These are phyloP conservation scores for Phytophthora pini DNA, from an alignment of 352 stramenopile genomes.

Conservation along the genomic window DNA sequence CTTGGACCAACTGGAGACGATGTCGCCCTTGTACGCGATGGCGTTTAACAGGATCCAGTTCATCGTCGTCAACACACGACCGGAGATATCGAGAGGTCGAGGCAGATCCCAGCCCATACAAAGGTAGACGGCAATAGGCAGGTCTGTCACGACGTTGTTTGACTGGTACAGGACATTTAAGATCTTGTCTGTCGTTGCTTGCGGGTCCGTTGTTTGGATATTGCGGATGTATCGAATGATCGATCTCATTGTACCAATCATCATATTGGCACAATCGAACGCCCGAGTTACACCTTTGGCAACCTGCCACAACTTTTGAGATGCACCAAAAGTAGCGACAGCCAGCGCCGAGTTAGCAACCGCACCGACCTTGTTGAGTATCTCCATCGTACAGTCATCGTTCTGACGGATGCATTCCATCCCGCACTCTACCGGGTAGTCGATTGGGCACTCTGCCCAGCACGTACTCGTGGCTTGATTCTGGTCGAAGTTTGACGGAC, in stretches of 20 bases:
- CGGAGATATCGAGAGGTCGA: slow-evolving; percentile 27
- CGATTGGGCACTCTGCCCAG: slow-evolving; percentile 59
- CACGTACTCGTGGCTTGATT: slow-evolving; percentile 49
- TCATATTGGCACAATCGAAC: slow-evolving; percentile 56
- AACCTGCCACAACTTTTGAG: slow-evolving; percentile 34
- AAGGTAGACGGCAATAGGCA: slow-evolving; percentile 58
- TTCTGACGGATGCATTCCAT: slow-evolving; percentile 69
- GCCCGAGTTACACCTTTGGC: slow-evolving; percentile 39
- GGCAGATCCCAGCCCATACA: slow-evolving; percentile 46
- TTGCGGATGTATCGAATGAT: slow-evolving; percentile 41
- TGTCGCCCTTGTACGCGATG: slow-evolving; percentile 43
- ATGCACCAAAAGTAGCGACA: slow-evolving; percentile 33
- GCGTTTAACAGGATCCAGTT: slow-evolving; percentile 46
- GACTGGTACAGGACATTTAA: slow-evolving; percentile 59
- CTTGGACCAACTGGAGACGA: slow-evolving; percentile 36
- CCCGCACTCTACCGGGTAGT: slow-evolving; percentile 65
- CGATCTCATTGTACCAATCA: slow-evolving; percentile 39
- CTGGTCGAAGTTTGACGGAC: slow-evolving; percentile 45
- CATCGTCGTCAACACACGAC: slow-evolving; percentile 42
- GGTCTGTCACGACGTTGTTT: slow-evolving; percentile 61
- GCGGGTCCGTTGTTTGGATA: slow-evolving; percentile 41
- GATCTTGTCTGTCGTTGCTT: slow-evolving; percentile 57
- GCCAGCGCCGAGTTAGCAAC: slow-evolving; percentile 43
- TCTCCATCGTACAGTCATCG: slow-evolving; percentile 49
- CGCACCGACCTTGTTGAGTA: slow-evolving; percentile 41